Conservation (phyloP, 441 rosid genomes). For the Omphalea diandra region DNA sequence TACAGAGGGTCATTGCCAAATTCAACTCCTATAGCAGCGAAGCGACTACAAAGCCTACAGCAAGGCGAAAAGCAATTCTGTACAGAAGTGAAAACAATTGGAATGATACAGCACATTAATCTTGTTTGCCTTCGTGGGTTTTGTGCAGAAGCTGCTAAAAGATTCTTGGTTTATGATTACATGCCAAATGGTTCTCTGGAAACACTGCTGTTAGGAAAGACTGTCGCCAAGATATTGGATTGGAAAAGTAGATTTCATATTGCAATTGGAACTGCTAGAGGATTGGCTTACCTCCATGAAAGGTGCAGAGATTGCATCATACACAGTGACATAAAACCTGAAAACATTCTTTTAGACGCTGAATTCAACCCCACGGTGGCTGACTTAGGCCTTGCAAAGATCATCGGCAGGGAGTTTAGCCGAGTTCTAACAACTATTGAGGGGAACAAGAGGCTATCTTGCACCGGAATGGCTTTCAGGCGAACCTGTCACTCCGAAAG, state of each 20-base stretch:
- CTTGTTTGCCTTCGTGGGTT: slow-evolving; percentile 73
- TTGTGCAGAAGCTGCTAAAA: slow-evolving; percentile 58
- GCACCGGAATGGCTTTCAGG: slow-evolving; percentile 87
- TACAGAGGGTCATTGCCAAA: slow-evolving; percentile 59
- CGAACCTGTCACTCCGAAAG: slow-evolving; percentile 68
- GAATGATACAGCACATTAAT: slow-evolving; percentile 70
- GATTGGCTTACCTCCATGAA: slow-evolving; percentile 69
- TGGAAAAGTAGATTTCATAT: slow-evolving; percentile 58
- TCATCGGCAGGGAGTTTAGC: slow-evolving; percentile 69
- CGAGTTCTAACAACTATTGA: slow-evolving; percentile 73
- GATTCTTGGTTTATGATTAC: slow-evolving; percentile 60
- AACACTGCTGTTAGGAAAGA: slow-evolving; percentile 39
- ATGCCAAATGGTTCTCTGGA: slow-evolving; percentile 73
- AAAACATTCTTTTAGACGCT: slow-evolving; percentile 64
- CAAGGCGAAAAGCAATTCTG: slow-evolving; percentile 81
- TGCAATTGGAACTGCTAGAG: slow-evolving; percentile 68
- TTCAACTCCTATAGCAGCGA: slow-evolving; percentile 57
- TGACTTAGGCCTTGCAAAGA: slow-evolving; percentile 84
- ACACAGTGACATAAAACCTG: slow-evolving; percentile 82
- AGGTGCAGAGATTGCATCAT: slow-evolving; percentile 79
- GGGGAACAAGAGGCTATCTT: slow-evolving; percentile 85
- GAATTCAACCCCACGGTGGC: slow-evolving; percentile 65
- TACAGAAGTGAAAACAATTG: slow-evolving; percentile 68
- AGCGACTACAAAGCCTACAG: slow-evolving; percentile 59
- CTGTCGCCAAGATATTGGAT: slow-evolving; percentile 31